Evolutionary conservation across 768 basidiomycete species (phyloP).

Genomic region (Artomyces pyxidatus): DNA sequence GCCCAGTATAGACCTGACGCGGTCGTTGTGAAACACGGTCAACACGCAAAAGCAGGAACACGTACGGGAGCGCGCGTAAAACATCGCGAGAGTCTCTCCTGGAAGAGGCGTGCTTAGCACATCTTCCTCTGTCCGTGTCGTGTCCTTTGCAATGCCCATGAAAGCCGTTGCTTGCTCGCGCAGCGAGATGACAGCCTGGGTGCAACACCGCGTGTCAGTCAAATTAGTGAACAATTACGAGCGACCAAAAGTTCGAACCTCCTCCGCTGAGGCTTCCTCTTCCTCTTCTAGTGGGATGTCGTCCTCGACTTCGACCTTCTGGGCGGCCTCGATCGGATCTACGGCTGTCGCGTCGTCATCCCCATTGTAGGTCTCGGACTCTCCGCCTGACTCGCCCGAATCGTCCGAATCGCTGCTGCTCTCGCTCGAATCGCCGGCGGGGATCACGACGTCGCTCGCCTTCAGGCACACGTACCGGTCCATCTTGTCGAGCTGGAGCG

Average conservation of each 20-base stretch:
- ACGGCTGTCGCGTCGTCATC: conserved; percentile 22
- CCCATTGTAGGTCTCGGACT: conserved; percentile 27
- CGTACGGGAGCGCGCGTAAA: conserved; percentile 76
- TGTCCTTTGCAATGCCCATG: conserved; percentile 59
- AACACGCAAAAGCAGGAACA: conserved; percentile 5
- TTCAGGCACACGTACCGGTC: conserved; percentile 72
- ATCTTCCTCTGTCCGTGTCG: conserved; percentile 58
- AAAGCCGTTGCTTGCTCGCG: conserved; percentile 39
- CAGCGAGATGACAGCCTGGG: too few relatives aligned
- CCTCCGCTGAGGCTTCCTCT: conserved; percentile 15
- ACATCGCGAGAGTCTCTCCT: conserved; percentile 75
- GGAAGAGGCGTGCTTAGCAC: conserved; percentile 71
- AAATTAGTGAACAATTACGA: too few relatives aligned
- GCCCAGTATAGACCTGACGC: conserved; percentile 76
- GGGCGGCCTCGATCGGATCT: conserved; percentile 26
- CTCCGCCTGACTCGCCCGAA: conserved; percentile 47
- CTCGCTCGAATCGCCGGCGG: conserved; percentile 51
- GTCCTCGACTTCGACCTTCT: conserved; percentile 16
- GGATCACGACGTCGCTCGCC: conserved; percentile 51
- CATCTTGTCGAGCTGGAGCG: conserved; percentile 76
- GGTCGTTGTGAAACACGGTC: not conserved
- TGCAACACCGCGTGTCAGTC: too few relatives aligned
- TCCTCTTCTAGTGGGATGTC: conserved; percentile 25
- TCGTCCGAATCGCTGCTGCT: conserved; percentile 58
- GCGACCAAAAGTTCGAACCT: conserved; percentile 13